Percentiles rank a stretch among this genome's conserved stretches.
These are phyloP conservation scores for Tricholomella constricta DNA, from an alignment of 768 basidiomycete species.

Conservation along the genomic window DNA sequence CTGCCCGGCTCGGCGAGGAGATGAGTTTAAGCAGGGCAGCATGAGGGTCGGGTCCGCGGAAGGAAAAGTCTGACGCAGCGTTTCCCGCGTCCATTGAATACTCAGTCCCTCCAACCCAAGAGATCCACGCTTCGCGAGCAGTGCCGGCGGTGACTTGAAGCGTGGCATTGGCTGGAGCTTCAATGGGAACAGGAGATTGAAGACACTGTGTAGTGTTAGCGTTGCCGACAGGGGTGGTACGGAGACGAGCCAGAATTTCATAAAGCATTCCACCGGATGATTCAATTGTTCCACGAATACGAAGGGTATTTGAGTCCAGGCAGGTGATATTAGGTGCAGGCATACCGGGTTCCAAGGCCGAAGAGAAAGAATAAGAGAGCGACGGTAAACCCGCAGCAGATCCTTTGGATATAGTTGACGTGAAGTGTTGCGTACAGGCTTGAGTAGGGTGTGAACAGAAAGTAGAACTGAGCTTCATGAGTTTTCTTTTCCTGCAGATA, in stretches of 20 bases:
- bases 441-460: slow-evolving; percentile 70
- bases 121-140: slow-evolving; percentile 59
- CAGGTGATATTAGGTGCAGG: slow-evolving; percentile 65
- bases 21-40: slow-evolving; percentile 41
- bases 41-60: slow-evolving; percentile 66
- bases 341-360: slow-evolving; percentile 45
- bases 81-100: slow-evolving; percentile 66
- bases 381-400: slow-evolving; percentile 30
- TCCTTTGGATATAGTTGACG: slow-evolving; percentile 21
- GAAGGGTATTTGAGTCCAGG: slow-evolving; percentile 53
- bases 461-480: slow-evolving; percentile 26
- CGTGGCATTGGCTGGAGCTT: slow-evolving; percentile 42
- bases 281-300: slow-evolving; percentile 49
- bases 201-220: slow-evolving; percentile 28
- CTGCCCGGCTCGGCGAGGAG: slow-evolving; percentile 21
- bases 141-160: slow-evolving; percentile 44
- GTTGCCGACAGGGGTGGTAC: slow-evolving; percentile 20
- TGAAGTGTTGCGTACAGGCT: slow-evolving; percentile 63
- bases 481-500: too few species aligned
- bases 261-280: slow-evolving; percentile 65
- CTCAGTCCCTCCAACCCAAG: slow-evolving; percentile 76
- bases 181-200: slow-evolving; percentile 31
- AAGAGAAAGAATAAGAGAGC: slow-evolving; percentile 51
- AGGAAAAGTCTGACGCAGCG: slow-evolving; percentile 56
- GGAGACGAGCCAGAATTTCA: slow-evolving; percentile 59